phyloP scores from a whole-genome alignment of 352 stramenopile genomes.

The Phytophthora pisi region DNA sequence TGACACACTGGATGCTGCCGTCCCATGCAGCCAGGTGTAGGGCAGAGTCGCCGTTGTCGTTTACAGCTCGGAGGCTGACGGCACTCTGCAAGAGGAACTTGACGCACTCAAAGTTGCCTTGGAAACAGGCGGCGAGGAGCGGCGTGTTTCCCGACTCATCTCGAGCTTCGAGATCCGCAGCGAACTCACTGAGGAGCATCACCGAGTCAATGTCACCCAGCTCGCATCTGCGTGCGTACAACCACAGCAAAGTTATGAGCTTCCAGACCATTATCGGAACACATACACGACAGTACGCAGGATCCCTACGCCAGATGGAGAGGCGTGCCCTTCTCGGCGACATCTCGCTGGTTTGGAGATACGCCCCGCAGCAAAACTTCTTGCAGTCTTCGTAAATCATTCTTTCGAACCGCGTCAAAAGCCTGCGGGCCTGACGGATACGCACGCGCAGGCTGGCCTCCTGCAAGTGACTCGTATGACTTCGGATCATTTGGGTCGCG shows the following conservation, averaged over 20 bases:
- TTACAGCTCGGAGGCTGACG: constrained; percentile 50
- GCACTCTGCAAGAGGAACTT: constrained; percentile 81
- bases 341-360: constrained; percentile 61
- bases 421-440: constrained; percentile 19
- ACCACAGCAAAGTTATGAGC: constrained; percentile 24
- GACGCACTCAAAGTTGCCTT: constrained; percentile 71
- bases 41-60: constrained; percentile 55
- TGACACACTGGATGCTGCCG: constrained; percentile 60
- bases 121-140: constrained; percentile 65
- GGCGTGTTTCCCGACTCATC: constrained; percentile 72
- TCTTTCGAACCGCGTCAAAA: constrained; percentile 65
- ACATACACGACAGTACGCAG: constrained; percentile 3
- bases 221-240: constrained; percentile 48
- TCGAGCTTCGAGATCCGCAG: constrained; percentile 65
- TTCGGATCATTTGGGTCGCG: constrained; percentile 2
- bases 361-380: constrained; percentile 51
- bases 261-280: constrained; percentile 9
- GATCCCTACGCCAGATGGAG: constrained; percentile 69
- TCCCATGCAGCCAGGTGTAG: constrained; percentile 76
- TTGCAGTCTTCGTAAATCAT: constrained; percentile 49
- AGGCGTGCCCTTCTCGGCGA: constrained; percentile 68
- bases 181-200: constrained; percentile 71
- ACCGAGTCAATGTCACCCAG: constrained; percentile 68
- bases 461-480: constrained; percentile 1
- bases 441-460: not conserved